Base-by-base conservation (phyloP, 2,329 filamentous ascomycete genomes). In the Neurospora crassa region DNA sequence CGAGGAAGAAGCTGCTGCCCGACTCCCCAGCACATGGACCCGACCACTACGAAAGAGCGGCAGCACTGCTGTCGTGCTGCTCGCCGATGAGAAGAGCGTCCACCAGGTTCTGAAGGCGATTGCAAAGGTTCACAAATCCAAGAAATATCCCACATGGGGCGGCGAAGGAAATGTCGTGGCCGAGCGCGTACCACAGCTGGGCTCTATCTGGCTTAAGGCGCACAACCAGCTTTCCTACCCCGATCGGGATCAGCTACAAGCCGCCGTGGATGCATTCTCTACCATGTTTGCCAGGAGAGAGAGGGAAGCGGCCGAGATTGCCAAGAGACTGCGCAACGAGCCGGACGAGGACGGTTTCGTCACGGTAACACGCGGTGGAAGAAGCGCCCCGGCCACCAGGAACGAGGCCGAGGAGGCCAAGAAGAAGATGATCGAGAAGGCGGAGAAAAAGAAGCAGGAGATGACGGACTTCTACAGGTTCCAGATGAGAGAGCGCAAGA, bases 331-430 rank as follows among this genome's bases (percentile, higher is more conserved):
- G 73, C 89, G 92, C 73, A 91, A 91, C 75, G 90, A 93, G 77
- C 93, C 95, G 0, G 96, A 99, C 80, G 94, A 93, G 78, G 96
- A 99, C 80, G 96, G 96, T 1, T 99, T 99, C 79, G 87, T 98
- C 68, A 98, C 94, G 3, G 96, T 99, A 34, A 92, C 90, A 1
- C 87, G 92, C 70, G 94, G 94, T 37, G 92, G 92, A 47, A 85
- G 91, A 71, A 86, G 86, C 7, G 91, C 91, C n/a, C 90, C 92
- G 1, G 94, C 92, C 1, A 87, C 90, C 70, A 86, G 89, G 73
- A 91, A 91, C 75, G 93, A 92, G 76, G 88, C 90, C 18, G 87
- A 89, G 78, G 87, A 89, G 75, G 85, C 85, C 70, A 83, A 81
- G 74, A 82, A 82, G 77, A 86, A 84, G 82, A 86, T 89, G 83